phyloP scores from a whole-genome alignment of 441 rosid genomes.

The Gossypium davidsonii region DNA sequence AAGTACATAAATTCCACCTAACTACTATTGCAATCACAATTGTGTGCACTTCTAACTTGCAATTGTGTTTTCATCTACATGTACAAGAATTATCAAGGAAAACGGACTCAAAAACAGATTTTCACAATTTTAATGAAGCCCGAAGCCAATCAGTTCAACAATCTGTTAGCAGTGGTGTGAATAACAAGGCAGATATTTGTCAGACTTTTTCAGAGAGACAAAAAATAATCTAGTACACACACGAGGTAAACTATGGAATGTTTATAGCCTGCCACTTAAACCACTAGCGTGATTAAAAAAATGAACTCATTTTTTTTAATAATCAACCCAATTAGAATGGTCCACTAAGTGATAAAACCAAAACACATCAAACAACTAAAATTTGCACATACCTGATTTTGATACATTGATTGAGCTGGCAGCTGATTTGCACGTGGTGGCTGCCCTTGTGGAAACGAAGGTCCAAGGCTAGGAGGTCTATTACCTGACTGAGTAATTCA shows the following conservation, averaged over 20 bases:
- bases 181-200: neutral
- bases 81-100: neutral
- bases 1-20: neutral
- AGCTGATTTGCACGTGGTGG: conserved; percentile 47
- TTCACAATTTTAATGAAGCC: neutral
- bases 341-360: neutral
- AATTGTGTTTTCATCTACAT: neutral
- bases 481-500: conserved; percentile 45
- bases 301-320: neutral
- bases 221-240: neutral
- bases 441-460: conserved; percentile 67
- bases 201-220: neutral
- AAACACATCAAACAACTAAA: neutral
- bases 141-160: neutral
- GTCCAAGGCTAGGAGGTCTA: conserved; percentile 48
- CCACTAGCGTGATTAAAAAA: neutral
- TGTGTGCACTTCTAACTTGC: neutral
- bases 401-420: conserved; percentile 38
- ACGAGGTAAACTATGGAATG: neutral
- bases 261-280: neutral
- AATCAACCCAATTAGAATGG: neutral
- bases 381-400: conserved; percentile 39
- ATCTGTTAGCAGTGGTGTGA: neutral
- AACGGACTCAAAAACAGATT: neutral
- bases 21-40: neutral